Conservation (phyloP, 2,329 filamentous ascomycete genomes). For the Taxawa tesnikishii region DNA sequence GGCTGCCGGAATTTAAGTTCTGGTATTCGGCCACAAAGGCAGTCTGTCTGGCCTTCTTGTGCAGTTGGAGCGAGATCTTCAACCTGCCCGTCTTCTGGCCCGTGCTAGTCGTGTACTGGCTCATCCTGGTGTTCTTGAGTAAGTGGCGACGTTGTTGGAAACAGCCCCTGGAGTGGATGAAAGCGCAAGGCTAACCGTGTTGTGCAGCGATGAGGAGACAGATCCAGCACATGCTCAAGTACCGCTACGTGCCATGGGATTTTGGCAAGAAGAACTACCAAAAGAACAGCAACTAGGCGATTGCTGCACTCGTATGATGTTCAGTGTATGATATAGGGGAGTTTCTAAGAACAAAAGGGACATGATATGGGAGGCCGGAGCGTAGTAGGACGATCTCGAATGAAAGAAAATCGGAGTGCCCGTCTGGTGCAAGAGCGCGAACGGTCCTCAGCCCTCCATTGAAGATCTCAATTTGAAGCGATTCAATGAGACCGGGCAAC, state of each 20-base stretch:
- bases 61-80: slow-evolving; percentile 89
- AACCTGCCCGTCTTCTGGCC: slow-evolving; percentile 99
- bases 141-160: background rate
- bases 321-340: no score
- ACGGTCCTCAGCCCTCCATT: no score
- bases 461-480: no score
- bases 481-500: no score
- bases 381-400: no score
- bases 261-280: slow-evolving; percentile 25
- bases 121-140: slow-evolving; percentile 84
- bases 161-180: no score
- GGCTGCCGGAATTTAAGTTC: slow-evolving; percentile 98
- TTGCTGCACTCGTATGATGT: no score
- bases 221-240: slow-evolving; percentile 97
- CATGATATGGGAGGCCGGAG: no score
- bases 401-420: no score
- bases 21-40: slow-evolving; percentile 94
- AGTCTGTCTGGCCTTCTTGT: slow-evolving; percentile 68
- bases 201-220: slow-evolving; percentile 77
- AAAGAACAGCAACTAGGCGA: slow-evolving; percentile 14
- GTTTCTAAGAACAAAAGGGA: no score
- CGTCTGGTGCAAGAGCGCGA: no score
- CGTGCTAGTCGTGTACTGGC: slow-evolving; percentile 95
- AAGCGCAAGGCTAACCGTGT: no score
- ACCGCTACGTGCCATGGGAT: slow-evolving; percentile 26